Evolutionary conservation across 257 asterid genomes (phyloP), one percentile per base, ranked within the genome.

Genomic region (Nicotiana undulata): DNA sequence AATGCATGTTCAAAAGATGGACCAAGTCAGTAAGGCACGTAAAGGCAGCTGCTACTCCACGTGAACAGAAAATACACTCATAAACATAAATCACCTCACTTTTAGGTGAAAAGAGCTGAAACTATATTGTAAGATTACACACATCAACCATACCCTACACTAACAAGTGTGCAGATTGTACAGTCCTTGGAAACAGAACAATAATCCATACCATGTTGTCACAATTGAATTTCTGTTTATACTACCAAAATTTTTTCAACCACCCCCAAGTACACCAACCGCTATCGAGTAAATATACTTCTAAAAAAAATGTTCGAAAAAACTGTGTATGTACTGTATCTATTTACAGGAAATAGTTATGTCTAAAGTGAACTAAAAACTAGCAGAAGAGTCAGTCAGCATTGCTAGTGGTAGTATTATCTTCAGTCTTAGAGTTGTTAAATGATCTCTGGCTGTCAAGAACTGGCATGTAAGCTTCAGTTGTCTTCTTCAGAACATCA

Each of bases 371-470:
- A 29, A 63, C 68, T 31, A 20, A 17, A 65, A 31, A 31, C 74
- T 16, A 46, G 40, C 24, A 46, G 60, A 72, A 22, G 37, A 18
- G 18, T 72, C n/a, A 72, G 16, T 46, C 60, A 18, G 78, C 61
- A 74, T 49, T 9, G 78, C 61, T 15, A 55, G 17, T 72, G 15
- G 81, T 67, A 12, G 85, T 77, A n/a, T 49, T 77, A 65, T 86
- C 89, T 70, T 83, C 89, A 0, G 82, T 22, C 75, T 51, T 77
- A 31, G 52, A 61, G 80, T 90, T 87, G 88, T 80, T 83, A 7
- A 86, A 85, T 28, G 91, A 84, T 81, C 65, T 83, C 79, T 87
- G 93, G 40, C 78, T 86, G 44, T 92, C 97, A 51, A 89, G 75
- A 0, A 81, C 85, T 0, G 94, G 94, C 76, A 80, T 72, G 61